Conservation (phyloP, 2,329 filamentous ascomycete species). For the Fusarium avenaceum region DNA sequence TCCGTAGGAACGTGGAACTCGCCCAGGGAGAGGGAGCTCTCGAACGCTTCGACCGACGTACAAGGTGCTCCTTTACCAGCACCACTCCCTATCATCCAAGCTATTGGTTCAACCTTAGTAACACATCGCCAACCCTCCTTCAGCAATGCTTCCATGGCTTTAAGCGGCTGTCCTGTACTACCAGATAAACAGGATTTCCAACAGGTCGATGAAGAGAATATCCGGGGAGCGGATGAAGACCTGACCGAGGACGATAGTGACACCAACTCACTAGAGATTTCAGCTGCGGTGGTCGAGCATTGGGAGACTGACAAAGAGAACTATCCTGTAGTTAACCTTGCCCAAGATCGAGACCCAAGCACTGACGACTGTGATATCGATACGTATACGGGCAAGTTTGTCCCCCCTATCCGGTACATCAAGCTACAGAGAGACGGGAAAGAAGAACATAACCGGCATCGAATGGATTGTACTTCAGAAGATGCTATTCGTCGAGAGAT, state of each 20-base stretch:
- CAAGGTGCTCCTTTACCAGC: constrained; percentile 31
- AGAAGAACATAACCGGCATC: constrained; percentile 48
- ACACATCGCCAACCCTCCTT: neutral
- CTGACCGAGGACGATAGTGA: neutral
- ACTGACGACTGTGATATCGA: constrained; percentile 54
- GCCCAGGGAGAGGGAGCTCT: neutral
- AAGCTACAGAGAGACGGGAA: constrained; percentile 42
- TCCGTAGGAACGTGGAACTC: constrained; percentile 25
- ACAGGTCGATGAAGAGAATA: neutral
- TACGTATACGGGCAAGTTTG: constrained; percentile 53
- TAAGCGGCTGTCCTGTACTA: constrained; percentile 21
- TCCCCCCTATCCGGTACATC: constrained; percentile 53
- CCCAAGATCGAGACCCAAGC: neutral
- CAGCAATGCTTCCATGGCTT: constrained; percentile 20
- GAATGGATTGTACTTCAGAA: constrained; percentile 48
- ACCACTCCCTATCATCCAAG: constrained; percentile 43
- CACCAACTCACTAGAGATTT: neutral
- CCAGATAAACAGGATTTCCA: neutral
- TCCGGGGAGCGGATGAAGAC: neutral
- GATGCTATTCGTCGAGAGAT: constrained; percentile 48
- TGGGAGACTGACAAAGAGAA: constrained; percentile 12
- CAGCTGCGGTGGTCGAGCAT: neutral
- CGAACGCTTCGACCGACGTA: neutral
- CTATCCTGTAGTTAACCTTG: constrained; percentile 6
- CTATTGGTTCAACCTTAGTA: neutral